Conservation (phyloP, 106 monocot species). For the Gastrodia elata region DNA sequence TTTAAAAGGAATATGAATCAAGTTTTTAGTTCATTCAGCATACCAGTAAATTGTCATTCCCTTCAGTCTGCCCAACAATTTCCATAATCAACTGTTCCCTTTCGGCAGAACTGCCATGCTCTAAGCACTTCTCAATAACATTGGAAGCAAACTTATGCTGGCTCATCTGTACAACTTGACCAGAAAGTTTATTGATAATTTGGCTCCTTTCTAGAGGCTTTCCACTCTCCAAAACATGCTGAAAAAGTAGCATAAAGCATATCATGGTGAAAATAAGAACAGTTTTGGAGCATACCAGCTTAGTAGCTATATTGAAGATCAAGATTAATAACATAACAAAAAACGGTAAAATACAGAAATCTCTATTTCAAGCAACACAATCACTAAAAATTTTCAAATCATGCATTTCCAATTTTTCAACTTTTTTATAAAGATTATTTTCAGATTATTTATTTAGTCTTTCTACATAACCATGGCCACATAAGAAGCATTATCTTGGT, state of each 20-base stretch:
- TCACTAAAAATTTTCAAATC: too few species aligned
- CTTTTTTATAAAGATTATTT: too few species aligned
- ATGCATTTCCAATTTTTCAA: too few species aligned
- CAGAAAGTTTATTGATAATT: conserved; percentile 78
- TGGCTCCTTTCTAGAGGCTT: conserved; percentile 53
- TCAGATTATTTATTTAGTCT: too few species aligned
- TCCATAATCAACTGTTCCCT: conserved; percentile 53
- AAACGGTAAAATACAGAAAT: background rate
- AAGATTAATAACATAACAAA: background rate
- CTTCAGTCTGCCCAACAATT: conserved; percentile 86
- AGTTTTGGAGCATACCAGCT: background rate
- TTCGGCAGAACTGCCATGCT: conserved; percentile 51
- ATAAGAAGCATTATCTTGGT: too few species aligned
- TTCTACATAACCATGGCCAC: too few species aligned
- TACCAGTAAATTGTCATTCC: conserved; percentile 87
- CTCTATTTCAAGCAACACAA: too few species aligned
- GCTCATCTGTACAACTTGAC: conserved; percentile 86
- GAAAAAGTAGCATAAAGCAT: conserved; percentile 9
- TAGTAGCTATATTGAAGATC: background rate
- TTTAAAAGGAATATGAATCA: background rate
- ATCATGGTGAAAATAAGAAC: background rate
- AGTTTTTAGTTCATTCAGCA: conserved; percentile 7
- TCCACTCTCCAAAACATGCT: conserved; percentile 73
- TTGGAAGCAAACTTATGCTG: conserved; percentile 96
- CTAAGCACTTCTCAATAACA: conserved; percentile 90